phyloP scores from a whole-genome alignment of 176 grass and related monocot genomes.

The Luzula sylvatica region DNA sequence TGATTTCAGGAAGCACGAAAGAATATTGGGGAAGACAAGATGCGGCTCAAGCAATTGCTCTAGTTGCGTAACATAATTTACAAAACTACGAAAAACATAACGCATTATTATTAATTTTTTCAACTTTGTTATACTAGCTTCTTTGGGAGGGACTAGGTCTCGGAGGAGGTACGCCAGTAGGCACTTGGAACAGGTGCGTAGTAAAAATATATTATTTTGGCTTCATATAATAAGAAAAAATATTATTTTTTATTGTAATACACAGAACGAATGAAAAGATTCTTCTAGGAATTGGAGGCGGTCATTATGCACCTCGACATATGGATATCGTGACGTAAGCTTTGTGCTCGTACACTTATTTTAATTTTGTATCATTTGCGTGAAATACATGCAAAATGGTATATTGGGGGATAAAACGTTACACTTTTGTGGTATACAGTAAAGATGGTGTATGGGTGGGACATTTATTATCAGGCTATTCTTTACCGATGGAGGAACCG shows the following conservation, averaged over 20 bases:
- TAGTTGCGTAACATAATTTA: conserved; percentile 26
- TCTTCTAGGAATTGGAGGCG: conserved; percentile 80
- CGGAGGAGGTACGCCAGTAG: conserved; percentile 43
- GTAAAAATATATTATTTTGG: not conserved
- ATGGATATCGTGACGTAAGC: conserved; percentile 78
- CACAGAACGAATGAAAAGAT: conserved; percentile 67
- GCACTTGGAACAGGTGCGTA: conserved; percentile 66
- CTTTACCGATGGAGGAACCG: conserved; percentile 70
- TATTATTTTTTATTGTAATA: conserved; percentile 16
- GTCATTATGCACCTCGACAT: conserved; percentile 89
- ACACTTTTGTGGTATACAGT: conserved; percentile 28
- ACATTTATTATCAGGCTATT: conserved; percentile 74
- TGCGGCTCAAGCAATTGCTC: conserved; percentile 80
- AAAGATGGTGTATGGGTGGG: conserved; percentile 91
- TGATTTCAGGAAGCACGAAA: conserved; percentile 62
- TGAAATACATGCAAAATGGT: not conserved
- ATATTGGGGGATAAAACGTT: not conserved
- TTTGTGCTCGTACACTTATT: not conserved
- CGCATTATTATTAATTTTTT: not conserved
- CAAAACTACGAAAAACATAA: not conserved
- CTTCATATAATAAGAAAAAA: not conserved
- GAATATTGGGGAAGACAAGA: conserved; percentile 86
- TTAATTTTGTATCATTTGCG: not conserved
- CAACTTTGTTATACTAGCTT: conserved; percentile 29
- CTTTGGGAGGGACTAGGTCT: conserved; percentile 95